Evolutionary conservation across 2,329 filamentous ascomycete species (phyloP).

Genomic region (Monilinia aucupariae): DNA sequence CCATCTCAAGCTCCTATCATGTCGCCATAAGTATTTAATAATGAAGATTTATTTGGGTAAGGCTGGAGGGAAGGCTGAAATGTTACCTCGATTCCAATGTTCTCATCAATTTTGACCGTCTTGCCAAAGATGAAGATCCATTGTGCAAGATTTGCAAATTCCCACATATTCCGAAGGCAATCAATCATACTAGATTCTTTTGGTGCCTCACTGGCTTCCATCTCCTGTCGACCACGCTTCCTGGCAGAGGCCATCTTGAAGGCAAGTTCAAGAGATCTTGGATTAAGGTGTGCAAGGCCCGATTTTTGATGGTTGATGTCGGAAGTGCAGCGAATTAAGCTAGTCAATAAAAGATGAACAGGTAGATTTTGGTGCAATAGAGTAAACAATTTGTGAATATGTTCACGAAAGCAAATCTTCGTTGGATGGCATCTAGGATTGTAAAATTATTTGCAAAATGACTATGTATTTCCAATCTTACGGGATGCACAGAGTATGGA

Average conservation of each 20-base stretch:
- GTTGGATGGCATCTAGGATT: neutral
- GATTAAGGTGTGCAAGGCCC: neutral
- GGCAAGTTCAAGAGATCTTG: conserved; percentile 9
- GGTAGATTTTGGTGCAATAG: conserved; percentile 9
- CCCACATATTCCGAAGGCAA: conserved; percentile 83
- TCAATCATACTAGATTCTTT: conserved; percentile 45
- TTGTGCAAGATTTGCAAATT: conserved; percentile 90
- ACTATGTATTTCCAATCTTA: conserved; percentile 1
- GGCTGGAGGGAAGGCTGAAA: conserved; percentile 16
- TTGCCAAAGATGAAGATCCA: conserved; percentile 90
- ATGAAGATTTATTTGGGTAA: neutral
- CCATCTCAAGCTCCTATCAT: conserved; percentile 74
- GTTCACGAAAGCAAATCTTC: neutral
- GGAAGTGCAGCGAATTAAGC: conserved; percentile 11
- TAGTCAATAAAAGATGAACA: neutral
- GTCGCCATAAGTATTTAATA: conserved; percentile 18
- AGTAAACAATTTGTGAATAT: neutral
- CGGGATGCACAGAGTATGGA: conserved; percentile 8
- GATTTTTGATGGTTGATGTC: conserved; percentile 9
- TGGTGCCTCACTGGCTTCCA: conserved; percentile 34
- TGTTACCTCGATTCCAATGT: conserved; percentile 81
- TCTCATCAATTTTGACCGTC: conserved; percentile 82
- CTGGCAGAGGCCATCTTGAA: conserved; percentile 42
- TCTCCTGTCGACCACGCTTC: conserved; percentile 46
- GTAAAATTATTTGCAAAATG: conserved; percentile 8